Percentiles rank a stretch among this genome's conserved stretches.
Evolutionary conservation across 129 eudicot genomes (phyloP).

Genomic region (Flaveria brownii): DNA sequence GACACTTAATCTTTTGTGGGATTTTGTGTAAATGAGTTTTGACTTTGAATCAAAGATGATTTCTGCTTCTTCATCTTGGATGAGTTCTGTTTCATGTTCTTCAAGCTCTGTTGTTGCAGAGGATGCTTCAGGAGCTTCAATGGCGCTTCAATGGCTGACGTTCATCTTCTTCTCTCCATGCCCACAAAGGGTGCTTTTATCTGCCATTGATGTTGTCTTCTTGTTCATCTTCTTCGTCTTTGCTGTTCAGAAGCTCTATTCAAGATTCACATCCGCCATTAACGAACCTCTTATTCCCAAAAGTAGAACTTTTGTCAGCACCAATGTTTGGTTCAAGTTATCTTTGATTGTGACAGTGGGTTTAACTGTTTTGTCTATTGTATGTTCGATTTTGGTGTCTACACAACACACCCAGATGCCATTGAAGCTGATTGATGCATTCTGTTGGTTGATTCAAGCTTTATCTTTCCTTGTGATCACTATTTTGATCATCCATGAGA

Average conservation of each 20-base stretch:
- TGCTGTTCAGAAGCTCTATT: slow-evolving; percentile 48
- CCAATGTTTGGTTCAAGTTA: slow-evolving; percentile 52
- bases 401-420: slow-evolving; percentile 16
- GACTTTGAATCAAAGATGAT: slow-evolving; percentile 28
- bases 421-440: slow-evolving; percentile 56
- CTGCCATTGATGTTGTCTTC: slow-evolving; percentile 60
- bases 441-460: slow-evolving; percentile 69
- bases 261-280: slow-evolving; percentile 42
- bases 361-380: slow-evolving; percentile 34
- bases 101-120: slow-evolving; percentile 42
- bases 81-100: slow-evolving; percentile 62
- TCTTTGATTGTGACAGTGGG: slow-evolving; percentile 39
- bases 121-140: not conserved
- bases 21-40: too few species aligned
- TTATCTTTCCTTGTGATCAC: slow-evolving; percentile 47
- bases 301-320: slow-evolving; percentile 21
- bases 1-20: too few species aligned
- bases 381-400: slow-evolving; percentile 45
- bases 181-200: slow-evolving; percentile 61
- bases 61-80: slow-evolving; percentile 49
- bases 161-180: slow-evolving; percentile 79
- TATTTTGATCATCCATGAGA: slow-evolving; percentile 63
- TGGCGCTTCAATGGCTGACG: slow-evolving; percentile 49
- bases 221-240: slow-evolving; percentile 44
- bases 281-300: slow-evolving; percentile 44